Evolutionary conservation across 108 stramenopile species (phyloP), one percentile per base, ranked within the genome.

Genomic region (Craspedostauros australis): DNA sequence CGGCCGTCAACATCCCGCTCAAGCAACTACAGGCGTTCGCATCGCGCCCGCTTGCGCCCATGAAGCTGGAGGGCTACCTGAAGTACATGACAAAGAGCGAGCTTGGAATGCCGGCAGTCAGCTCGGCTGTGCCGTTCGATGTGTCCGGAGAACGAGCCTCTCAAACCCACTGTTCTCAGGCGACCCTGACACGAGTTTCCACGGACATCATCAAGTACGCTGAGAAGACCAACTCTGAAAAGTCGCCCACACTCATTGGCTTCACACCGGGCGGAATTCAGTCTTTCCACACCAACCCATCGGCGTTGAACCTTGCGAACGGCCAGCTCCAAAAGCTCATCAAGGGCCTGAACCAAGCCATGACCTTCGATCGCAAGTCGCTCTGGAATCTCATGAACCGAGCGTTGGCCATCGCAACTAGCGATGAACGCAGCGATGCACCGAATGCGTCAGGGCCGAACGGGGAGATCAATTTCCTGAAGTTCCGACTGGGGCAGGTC

Each of bases 291-390:
- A 62, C 61, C 1, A 80, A 80, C 53, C 74, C 85, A 20, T 67
- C 66, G 11, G 65, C 74, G 29, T 59, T 88, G 19, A 82, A 68
- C 21, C 72, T 75, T 28, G 87, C 85, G 6, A 68, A 70, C 23
- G 64, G 72, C 4, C 82, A 87, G 45, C 64, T 93, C 31, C 70
- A 73, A n/a, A 76, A 77, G n/a, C 66, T 93, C 2, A 80, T 87
- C 25, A 84, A 72, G 46, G 68, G 86, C 14, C 60, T 93, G 43
- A 81, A 93, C 48, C 77, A 82, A 32, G 82, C 86, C 8, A 93
- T 93, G 91, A 78, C 76, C 11, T 93, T 93, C 54, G 91, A 93
- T 67, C 62, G 91, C 8, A 87, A 88, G 66, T 93, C 91, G 14
- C 75, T 93, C 20, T 86, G 84, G 69, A 93, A 93, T 59, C 66